A percentile compares a stretch with the other conserved stretches of the same genome.
Evolutionary conservation across 805 yeast species (phyloP).

Genomic region (Phaffomyces opuntiae): DNA sequence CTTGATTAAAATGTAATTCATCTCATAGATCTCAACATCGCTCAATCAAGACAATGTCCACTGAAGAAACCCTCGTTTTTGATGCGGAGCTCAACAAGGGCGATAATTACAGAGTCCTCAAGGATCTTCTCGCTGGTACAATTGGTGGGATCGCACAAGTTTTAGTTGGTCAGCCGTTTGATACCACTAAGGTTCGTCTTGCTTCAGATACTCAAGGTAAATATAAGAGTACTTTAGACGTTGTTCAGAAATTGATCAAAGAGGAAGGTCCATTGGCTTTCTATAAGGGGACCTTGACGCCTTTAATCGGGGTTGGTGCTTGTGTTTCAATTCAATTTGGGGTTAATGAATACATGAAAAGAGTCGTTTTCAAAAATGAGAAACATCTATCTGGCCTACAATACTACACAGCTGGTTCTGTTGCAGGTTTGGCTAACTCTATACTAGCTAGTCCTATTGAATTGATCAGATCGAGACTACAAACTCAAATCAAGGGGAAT

Average conservation of each 20-base stretch:
- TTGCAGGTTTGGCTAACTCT: conserved; percentile 91
- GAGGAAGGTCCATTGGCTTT: conserved; percentile 85
- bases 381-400: conserved; percentile 49
- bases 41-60: background rate
- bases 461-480: conserved; percentile 89
- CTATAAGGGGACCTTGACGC: conserved; percentile 91
- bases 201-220: conserved; percentile 81
- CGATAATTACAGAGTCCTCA: conserved; percentile 18
- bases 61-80: conserved; percentile 12
- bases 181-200: conserved; percentile 86
- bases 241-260: conserved; percentile 57
- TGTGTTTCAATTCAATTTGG: conserved; percentile 96
- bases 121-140: conserved; percentile 62
- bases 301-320: conserved; percentile 93
- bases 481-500: conserved; percentile 69
- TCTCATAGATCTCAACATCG: no score
- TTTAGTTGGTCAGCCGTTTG: conserved; percentile 92
- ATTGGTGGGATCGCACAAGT: conserved; percentile 96
- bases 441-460: conserved; percentile 91
- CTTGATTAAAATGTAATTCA: no score
- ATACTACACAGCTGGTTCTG: conserved; percentile 76
- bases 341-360: conserved; percentile 89
- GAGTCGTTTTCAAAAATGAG: conserved; percentile 45
- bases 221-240: conserved; percentile 69
- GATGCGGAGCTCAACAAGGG: conserved; percentile 6